These are phyloP conservation scores for Cerioporus squamosus DNA, from an alignment of 1,284 basidiomycete genomes.

Conservation along the genomic window DNA sequence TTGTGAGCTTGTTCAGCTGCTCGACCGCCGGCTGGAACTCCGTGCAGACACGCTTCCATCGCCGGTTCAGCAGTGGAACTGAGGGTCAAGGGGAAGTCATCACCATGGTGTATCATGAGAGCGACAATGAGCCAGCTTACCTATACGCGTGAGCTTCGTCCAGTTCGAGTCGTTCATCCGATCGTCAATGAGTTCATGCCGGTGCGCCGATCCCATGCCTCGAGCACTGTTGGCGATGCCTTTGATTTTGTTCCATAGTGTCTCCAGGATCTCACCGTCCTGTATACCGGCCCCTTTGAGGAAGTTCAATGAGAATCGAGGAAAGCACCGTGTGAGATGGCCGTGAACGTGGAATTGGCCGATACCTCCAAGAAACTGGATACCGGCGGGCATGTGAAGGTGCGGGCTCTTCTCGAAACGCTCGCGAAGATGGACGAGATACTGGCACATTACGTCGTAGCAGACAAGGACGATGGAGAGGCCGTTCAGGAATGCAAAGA, in stretches of 20 bases:
- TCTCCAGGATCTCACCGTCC: conserved; percentile 27
- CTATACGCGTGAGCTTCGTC: conserved; percentile 20
- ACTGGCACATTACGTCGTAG: conserved; percentile 8
- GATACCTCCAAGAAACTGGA: background rate
- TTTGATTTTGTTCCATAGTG: conserved; percentile 25
- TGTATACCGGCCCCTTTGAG: conserved; percentile 20
- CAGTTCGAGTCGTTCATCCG: conserved; percentile 30
- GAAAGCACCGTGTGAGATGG: conserved; percentile 21
- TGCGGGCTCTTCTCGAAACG: background rate
- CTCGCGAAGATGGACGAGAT: background rate
- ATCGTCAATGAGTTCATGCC: conserved; percentile 26
- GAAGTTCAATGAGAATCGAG: conserved; percentile 21
- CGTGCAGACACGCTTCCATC: background rate
- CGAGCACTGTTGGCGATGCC: conserved; percentile 16
- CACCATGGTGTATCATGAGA: background rate
- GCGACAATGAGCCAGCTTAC: background rate
- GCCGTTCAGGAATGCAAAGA: background rate
- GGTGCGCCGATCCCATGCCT: conserved; percentile 16
- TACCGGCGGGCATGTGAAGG: background rate
- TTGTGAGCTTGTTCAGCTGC: background rate
- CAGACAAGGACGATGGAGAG: background rate
- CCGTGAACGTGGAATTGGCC: conserved; percentile 26
- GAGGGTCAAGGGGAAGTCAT: background rate
- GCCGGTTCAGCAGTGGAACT: background rate
- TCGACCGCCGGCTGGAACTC: background rate